Evolutionary conservation across 164 flowering plant species (phyloP).

Genomic region (Cinnamomum micranthum): DNA sequence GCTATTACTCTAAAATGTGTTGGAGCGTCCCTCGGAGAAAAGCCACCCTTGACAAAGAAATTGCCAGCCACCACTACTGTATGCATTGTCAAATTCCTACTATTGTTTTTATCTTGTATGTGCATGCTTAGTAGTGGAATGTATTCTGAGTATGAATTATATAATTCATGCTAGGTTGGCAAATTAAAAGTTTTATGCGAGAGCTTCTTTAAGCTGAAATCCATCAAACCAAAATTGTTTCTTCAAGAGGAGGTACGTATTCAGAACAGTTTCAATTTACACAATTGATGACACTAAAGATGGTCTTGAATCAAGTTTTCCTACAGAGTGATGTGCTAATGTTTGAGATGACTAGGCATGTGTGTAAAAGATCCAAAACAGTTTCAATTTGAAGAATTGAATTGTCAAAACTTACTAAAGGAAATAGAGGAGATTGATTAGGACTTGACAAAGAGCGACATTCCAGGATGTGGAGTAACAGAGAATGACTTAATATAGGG

Average conservation of each 20-base stretch:
- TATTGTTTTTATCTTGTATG: neutral
- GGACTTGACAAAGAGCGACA: too few species aligned
- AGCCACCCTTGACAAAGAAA: constrained; percentile 61
- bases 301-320: neutral
- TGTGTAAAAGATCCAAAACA: too few species aligned
- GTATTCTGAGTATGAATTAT: neutral
- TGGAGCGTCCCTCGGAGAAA: constrained; percentile 88
- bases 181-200: constrained; percentile 83
- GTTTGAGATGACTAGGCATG: too few species aligned
- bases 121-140: neutral
- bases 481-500: too few species aligned
- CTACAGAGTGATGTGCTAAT: too few species aligned
- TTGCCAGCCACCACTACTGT: constrained; percentile 85
- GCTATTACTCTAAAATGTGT: constrained; percentile 83
- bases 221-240: constrained; percentile 51
- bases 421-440: too few species aligned
- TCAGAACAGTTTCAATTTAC: neutral
- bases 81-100: constrained; percentile 2
- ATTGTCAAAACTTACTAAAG: too few species aligned
- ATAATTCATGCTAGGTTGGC: constrained; percentile 53
- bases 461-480: too few species aligned
- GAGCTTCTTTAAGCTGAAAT: constrained; percentile 83
- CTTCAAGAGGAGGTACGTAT: constrained; percentile 76
- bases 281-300: neutral
- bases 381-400: too few species aligned